A percentile compares a stretch with the other conserved stretches of the same genome.
These are phyloP conservation scores for Monosiga brevicollis DNA, from an alignment of 78 protist species.

Conservation along the genomic window DNA sequence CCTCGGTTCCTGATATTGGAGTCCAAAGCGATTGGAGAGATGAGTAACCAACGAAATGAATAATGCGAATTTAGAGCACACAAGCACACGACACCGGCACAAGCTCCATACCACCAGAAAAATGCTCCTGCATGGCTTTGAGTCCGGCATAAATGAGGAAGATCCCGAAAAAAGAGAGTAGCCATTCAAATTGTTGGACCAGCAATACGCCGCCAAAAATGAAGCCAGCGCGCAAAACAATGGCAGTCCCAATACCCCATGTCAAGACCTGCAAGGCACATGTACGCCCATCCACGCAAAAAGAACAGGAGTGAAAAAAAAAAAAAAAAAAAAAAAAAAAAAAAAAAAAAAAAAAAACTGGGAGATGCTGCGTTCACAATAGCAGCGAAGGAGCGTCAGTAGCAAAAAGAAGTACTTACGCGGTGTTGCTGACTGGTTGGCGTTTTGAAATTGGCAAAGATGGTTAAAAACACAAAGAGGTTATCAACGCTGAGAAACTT, in stretches of 20 bases:
- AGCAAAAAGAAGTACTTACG: no score
- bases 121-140: not conserved
- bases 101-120: no score
- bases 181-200: not conserved
- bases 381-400: no score
- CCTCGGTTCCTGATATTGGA: no score
- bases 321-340: no score
- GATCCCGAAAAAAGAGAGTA: not conserved
- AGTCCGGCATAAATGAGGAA: not conserved
- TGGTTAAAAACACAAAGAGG: constrained; percentile 12
- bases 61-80: no score
- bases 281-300: not conserved
- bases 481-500: constrained; percentile 8
- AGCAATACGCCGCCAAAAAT: not conserved
- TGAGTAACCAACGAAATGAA: no score
- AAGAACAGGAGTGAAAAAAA: no score
- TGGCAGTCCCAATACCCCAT: constrained; percentile 24
- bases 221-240: constrained; percentile 1
- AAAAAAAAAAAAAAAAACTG: no score
- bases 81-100: no score
- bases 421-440: not conserved
- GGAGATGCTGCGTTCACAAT: no score
- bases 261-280: not conserved
- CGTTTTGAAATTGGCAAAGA: not conserved
- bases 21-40: no score